phyloP scores from a whole-genome alignment of 352 stramenopile species.

The Phytophthora sp. region DNA sequence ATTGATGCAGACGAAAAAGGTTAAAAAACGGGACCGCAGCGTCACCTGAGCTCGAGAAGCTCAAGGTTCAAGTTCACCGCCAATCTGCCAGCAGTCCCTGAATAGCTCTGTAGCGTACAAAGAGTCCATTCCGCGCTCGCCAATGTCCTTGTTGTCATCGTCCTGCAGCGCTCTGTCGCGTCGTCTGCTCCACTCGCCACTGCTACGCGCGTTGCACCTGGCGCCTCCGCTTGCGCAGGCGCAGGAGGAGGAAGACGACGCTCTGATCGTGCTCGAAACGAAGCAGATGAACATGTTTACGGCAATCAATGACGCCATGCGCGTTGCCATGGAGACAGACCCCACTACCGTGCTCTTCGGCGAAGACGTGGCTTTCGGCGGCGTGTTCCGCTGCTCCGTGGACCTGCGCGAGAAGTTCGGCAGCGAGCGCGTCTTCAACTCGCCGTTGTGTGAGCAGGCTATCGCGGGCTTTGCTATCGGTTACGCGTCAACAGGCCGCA shows the following conservation, averaged over 20 bases:
- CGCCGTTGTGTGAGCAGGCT: slow-evolving; percentile 95
- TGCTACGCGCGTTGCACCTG: slow-evolving; percentile 14
- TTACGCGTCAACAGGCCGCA: slow-evolving; percentile 95
- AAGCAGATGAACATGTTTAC: slow-evolving; percentile 94
- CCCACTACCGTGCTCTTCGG: slow-evolving; percentile 94
- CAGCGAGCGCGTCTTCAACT: slow-evolving; percentile 96
- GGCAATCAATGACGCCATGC: slow-evolving; percentile 93
- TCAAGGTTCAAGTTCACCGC: slow-evolving; percentile 22
- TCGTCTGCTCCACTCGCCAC: slow-evolving; percentile 1
- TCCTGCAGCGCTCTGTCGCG: neutral
- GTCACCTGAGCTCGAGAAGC: slow-evolving; percentile 3
- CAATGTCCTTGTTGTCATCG: slow-evolving; percentile 27
- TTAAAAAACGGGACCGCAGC: slow-evolving; percentile 1
- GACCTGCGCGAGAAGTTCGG: slow-evolving; percentile 95
- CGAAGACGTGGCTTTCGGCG: slow-evolving; percentile 98
- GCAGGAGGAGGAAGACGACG: slow-evolving; percentile 27
- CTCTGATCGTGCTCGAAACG: slow-evolving; percentile 45
- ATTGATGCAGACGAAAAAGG: slow-evolving; percentile 38
- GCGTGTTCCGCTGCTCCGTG: slow-evolving; percentile 98
- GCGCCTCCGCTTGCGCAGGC: slow-evolving; percentile 21
- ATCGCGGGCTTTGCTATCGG: slow-evolving; percentile 97
- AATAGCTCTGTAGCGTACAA: slow-evolving; percentile 15
- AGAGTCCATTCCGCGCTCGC: too few species aligned
- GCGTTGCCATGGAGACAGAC: slow-evolving; percentile 90
- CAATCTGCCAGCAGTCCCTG: slow-evolving; percentile 17